Evolutionary conservation across 352 stramenopile genomes (phyloP).

Genomic region (Pythium dissimile): DNA sequence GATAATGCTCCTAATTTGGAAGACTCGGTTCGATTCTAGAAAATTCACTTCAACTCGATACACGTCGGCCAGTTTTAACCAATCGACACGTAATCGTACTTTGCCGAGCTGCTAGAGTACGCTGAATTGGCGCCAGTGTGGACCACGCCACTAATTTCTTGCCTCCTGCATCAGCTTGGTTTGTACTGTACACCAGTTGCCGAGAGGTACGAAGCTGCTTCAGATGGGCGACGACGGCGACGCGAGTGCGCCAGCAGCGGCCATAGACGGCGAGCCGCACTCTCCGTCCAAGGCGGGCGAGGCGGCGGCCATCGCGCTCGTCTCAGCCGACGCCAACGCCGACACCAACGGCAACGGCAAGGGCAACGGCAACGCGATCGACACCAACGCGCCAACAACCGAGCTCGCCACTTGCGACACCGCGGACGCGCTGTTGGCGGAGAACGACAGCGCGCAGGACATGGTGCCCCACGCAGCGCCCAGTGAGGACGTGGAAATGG

Average conservation of each 20-base stretch:
- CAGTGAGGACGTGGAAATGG: conserved; percentile 4
- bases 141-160: conserved; percentile 4
- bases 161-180: no score
- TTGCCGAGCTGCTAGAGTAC: neutral
- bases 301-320: neutral
- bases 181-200: no score
- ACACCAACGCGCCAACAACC: no score
- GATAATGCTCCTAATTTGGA: neutral
- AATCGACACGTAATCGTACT: conserved; percentile 8
- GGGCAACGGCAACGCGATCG: no score
- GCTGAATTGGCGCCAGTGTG: conserved; percentile 21
- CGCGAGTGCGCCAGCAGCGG: neutral
- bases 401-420: conserved; percentile 10
- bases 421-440: conserved; percentile 12
- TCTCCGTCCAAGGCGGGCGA: neutral
- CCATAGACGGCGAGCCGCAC: neutral
- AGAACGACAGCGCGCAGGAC: conserved; percentile 16
- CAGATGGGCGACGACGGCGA: neutral
- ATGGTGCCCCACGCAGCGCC: neutral
- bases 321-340: neutral
- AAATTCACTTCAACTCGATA: neutral
- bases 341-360: neutral
- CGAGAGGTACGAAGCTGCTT: neutral
- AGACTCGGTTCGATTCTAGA: conserved; percentile 7
- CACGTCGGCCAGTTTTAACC: neutral